These are phyloP conservation scores for Asparagopsis taxiformis DNA, from an alignment of 31 red algal species.

Conservation along the genomic window DNA sequence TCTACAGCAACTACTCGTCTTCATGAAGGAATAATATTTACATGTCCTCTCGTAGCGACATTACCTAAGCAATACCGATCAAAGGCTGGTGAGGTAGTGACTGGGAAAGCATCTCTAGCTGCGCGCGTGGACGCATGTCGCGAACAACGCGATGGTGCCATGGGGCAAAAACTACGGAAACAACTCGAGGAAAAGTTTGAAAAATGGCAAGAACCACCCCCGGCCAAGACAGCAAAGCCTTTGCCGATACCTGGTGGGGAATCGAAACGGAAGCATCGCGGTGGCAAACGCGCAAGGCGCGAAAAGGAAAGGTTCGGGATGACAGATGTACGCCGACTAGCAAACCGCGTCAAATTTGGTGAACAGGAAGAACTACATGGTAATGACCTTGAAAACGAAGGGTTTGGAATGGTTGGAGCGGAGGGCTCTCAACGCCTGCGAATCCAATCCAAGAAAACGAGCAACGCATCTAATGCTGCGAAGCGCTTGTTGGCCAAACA, in stretches of 20 bases:
- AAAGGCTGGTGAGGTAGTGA: slow-evolving; percentile 60
- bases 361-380: slow-evolving; percentile 53
- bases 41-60: slow-evolving; percentile 34
- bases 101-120: slow-evolving; percentile 63
- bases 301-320: slow-evolving; percentile 70
- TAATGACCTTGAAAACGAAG: slow-evolving; percentile 76
- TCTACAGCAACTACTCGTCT: slow-evolving; percentile 36
- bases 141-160: slow-evolving; percentile 41
- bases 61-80: slow-evolving; percentile 59
- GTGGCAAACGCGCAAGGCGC: slow-evolving; percentile 59
- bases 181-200: slow-evolving; percentile 63
- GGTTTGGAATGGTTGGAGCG: slow-evolving; percentile 67
- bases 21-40: slow-evolving; percentile 60
- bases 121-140: slow-evolving; percentile 62
- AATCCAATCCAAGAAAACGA: slow-evolving; percentile 57
- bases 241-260: slow-evolving; percentile 79
- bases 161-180: slow-evolving; percentile 41
- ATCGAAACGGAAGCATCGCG: slow-evolving; percentile 60
- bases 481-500: slow-evolving; percentile 69
- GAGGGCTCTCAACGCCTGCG: slow-evolving; percentile 39
- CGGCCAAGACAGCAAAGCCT: slow-evolving; percentile 66
- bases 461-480: slow-evolving; percentile 31
- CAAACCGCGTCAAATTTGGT: slow-evolving; percentile 72
- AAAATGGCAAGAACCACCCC: slow-evolving; percentile 75
- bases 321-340: slow-evolving; percentile 57